Evolutionary conservation across 1,139 yeast species (phyloP), one percentile per base, ranked within the genome.

Genomic region (Kodamaea alishanica): DNA sequence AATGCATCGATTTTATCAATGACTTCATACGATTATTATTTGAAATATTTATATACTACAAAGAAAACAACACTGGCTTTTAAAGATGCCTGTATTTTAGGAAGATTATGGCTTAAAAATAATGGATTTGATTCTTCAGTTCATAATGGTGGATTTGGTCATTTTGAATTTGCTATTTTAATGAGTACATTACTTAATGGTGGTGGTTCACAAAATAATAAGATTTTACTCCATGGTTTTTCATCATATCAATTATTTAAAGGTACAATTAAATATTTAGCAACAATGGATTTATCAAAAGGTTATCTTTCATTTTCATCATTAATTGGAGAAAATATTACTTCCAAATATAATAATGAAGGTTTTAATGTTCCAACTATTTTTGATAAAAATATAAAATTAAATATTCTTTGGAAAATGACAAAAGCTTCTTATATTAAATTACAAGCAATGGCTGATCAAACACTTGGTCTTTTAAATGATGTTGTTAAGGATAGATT

Each of bases 171-270:
- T 63, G 82, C 92, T 23, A 67, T 84, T 33, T 62, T 90, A 36
- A 78, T 88, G 81, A 82, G 95, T 32, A 84, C 89, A 1, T 67
- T 92, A 42, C 67, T 92, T 31, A 80, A 82, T 48, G 96, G 97
- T 50, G 96, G 96, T 51, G 94, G 95, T 37, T 60, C 69, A 8
- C 75, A 73, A 48, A 90, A 94, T 15, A 83, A 83, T 52, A 83
- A 81, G 52, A 81, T 88, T 26, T 68, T 92, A 42, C 62, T 89
- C 33, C 83, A 82, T 50, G 98, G 97, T 1, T 90, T 85, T 58
- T 87, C 96, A 4, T 84, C 95, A 24, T 92, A 89, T 58, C 98
- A 92, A 63, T 66, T 92, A 41, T 92, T 92, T 67, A 89, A 87
- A 59, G 96, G 95, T 55, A 79, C 88, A 2, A 72, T 92, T 37